Evolutionary conservation across 805 yeast genomes (phyloP).

Genomic region (Myxozyma neglecta): DNA sequence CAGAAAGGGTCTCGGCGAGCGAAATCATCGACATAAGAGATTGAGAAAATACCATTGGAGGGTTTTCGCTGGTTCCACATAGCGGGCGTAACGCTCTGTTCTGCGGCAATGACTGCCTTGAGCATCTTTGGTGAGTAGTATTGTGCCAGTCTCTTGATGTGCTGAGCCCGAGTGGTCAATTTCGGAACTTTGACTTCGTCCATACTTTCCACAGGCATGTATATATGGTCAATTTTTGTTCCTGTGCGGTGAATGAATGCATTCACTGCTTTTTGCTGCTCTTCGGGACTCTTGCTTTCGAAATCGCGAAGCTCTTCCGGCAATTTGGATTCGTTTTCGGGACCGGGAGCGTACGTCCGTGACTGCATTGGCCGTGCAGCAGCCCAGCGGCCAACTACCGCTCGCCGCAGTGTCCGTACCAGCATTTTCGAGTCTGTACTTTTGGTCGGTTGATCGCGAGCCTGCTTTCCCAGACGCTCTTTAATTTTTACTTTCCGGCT

Average conservation of each 20-base stretch:
- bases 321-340: background rate
- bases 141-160: constrained; percentile 42
- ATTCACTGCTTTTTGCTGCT: background rate
- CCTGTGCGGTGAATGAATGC: background rate
- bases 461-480: background rate
- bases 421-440: background rate
- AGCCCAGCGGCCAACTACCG: background rate
- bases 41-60: constrained; percentile 59
- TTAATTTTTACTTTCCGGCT: no score
- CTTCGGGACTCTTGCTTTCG: background rate
- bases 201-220: background rate
- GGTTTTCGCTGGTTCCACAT: constrained; percentile 51
- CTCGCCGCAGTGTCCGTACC: background rate
- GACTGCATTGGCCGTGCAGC: background rate
- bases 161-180: background rate
- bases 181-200: background rate
- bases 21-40: constrained; percentile 70
- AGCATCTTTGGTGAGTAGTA: constrained; percentile 81
- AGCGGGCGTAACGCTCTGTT: constrained; percentile 66
- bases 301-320: background rate
- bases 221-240: background rate
- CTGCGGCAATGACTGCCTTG: constrained; percentile 79
- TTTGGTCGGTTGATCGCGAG: background rate
- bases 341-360: background rate
- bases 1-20: constrained; percentile 70